Conservation (phyloP, 768 basidiomycete genomes). For the Xerocomus brunneocitrinus region DNA sequence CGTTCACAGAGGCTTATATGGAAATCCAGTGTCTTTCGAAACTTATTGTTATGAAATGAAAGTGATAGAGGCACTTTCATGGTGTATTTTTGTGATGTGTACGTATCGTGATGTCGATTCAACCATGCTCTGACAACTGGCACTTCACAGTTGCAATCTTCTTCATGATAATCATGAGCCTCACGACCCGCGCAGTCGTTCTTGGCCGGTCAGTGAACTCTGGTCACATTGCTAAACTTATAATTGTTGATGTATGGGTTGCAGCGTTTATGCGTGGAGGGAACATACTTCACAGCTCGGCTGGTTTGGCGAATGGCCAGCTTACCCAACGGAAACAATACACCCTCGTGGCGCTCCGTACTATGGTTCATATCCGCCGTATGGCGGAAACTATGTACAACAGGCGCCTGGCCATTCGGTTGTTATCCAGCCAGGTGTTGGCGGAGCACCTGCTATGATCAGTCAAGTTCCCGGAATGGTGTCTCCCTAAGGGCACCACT, state of each 20-base stretch:
- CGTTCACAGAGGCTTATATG: conserved; percentile 4
- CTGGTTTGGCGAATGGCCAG: conserved; percentile 73
- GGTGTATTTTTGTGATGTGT: conserved; percentile 62
- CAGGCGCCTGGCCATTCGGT: conserved; percentile 58
- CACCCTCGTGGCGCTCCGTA: conserved; percentile 20
- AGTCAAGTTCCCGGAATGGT: conserved; percentile 49
- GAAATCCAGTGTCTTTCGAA: conserved; percentile 46
- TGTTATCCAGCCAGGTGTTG: conserved; percentile 62
- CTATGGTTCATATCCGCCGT: conserved; percentile 34
- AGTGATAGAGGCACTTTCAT: conserved; percentile 72
- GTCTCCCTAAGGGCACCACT: conserved; percentile 12
- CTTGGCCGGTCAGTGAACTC: conserved; percentile 26
- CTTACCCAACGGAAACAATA: conserved; percentile 37
- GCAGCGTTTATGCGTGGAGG: conserved; percentile 30
- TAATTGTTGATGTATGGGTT: background rate
- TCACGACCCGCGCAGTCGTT: conserved; percentile 41
- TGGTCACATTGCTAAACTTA: background rate
- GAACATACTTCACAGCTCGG: conserved; percentile 52
- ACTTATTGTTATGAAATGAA: conserved; percentile 77
- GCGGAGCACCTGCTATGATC: conserved; percentile 57
- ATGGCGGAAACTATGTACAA: conserved; percentile 37
- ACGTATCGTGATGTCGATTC: conserved; percentile 16
- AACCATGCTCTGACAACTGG: background rate
- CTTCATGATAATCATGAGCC: conserved; percentile 50
- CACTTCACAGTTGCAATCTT: conserved; percentile 40